Conservation (phyloP, 305 asterid genomes). For the Stenogyne calaminthoides region DNA sequence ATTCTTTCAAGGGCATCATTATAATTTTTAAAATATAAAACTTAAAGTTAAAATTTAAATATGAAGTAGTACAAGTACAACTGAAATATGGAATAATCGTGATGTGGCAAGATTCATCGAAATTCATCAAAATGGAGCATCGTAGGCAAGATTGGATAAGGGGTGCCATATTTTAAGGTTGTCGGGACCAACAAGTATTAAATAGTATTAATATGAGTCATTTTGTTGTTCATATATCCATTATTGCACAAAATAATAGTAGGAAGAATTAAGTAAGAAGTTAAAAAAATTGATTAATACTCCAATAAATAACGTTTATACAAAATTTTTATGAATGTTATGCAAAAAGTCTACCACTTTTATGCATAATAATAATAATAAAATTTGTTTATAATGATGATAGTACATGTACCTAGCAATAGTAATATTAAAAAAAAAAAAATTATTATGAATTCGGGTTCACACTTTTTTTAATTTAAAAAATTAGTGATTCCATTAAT, state of each 20-base stretch:
- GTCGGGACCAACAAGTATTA: constrained; percentile 8
- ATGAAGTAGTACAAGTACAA: neutral
- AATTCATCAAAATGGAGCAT: neutral
- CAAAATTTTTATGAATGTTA: no score
- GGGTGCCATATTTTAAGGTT: constrained; percentile 25
- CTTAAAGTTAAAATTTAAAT: no score
- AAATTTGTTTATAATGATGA: no score
- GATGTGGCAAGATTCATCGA: constrained; percentile 1
- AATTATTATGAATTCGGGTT: no score
- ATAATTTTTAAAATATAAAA: neutral
- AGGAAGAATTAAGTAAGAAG: neutral
- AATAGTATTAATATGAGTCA: constrained; percentile 24
- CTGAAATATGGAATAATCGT: neutral
- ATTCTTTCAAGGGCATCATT: neutral
- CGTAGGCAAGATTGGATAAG: constrained; percentile 19
- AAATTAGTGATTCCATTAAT: constrained; percentile 14
- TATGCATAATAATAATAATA: no score
- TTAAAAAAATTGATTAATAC: no score
- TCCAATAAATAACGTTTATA: no score
- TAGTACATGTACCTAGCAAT: no score
- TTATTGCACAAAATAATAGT: neutral
- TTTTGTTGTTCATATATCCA: constrained; percentile 19
- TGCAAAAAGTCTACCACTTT: no score
- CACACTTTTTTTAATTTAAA: no score
- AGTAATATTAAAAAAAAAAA: no score